phyloP scores from a whole-genome alignment of 768 basidiomycete species.

The Mycena rebaudengoi region DNA sequence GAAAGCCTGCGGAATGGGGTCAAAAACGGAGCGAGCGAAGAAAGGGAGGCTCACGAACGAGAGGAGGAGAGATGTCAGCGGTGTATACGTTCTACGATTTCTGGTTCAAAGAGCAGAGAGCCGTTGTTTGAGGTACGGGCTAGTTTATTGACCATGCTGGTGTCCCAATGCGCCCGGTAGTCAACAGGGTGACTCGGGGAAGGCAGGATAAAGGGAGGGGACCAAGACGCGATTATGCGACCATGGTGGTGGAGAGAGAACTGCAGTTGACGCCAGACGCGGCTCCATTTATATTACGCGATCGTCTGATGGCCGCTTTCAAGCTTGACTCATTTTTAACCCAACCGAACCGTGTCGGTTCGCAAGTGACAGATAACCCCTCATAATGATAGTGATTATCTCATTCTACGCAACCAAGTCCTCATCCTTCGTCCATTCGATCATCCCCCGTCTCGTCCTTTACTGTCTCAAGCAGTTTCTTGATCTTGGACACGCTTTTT shows the following conservation, averaged over 20 bases:
- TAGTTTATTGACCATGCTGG: constrained; percentile 86
- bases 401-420: constrained; percentile 10
- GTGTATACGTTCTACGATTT: constrained; percentile 90
- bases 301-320: constrained; percentile 31
- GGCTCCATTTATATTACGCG: constrained; percentile 35
- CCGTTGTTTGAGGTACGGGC: constrained; percentile 85
- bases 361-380: constrained; percentile 28
- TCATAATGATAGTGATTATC: constrained; percentile 19
- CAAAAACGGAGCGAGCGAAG: constrained; percentile 26
- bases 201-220: constrained; percentile 41
- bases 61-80: constrained; percentile 42
- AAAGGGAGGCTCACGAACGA: constrained; percentile 25
- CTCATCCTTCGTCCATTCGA: constrained; percentile 81
- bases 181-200: constrained; percentile 49
- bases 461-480: constrained; percentile 76
- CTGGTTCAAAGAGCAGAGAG: constrained; percentile 86
- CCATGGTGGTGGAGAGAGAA: constrained; percentile 54
- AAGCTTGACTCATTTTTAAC: constrained; percentile 12
- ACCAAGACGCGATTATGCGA: constrained; percentile 43
- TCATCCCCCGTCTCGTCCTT: constrained; percentile 69
- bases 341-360: constrained; percentile 31
- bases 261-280: constrained; percentile 13
- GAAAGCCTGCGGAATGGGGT: constrained; percentile 16
- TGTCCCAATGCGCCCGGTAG: constrained; percentile 45
- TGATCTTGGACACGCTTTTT: constrained; percentile 85